These are phyloP conservation scores for Trichoderma sp. DNA, from an alignment of 2,329 filamentous ascomycete species.

Conservation along the genomic window DNA sequence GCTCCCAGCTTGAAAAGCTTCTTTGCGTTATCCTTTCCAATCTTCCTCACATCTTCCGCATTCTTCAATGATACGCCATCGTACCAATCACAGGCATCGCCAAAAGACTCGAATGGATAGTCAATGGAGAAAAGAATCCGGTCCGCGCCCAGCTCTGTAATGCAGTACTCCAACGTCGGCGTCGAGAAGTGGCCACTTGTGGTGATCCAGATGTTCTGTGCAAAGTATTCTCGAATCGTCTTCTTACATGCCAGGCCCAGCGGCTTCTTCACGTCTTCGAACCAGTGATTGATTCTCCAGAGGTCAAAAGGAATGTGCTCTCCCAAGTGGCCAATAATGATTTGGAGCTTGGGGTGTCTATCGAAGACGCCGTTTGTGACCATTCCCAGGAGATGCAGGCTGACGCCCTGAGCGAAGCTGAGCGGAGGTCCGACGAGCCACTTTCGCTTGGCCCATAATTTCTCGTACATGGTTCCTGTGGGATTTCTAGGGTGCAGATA, in stretches of 20 bases:
- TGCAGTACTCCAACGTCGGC: slow-evolving; percentile 51
- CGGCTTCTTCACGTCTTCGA: slow-evolving; percentile 57
- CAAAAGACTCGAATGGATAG: slow-evolving; percentile 53
- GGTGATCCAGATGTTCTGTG: slow-evolving; percentile 58
- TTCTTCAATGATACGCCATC: slow-evolving; percentile 43
- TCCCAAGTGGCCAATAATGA: slow-evolving; percentile 52
- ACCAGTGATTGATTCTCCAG: slow-evolving; percentile 56
- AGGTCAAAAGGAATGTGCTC: slow-evolving; percentile 53
- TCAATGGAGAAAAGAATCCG: slow-evolving; percentile 56
- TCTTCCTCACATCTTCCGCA: slow-evolving; percentile 41
- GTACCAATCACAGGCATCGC: slow-evolving; percentile 46
- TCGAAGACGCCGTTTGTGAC: slow-evolving; percentile 55
- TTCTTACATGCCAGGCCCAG: slow-evolving; percentile 51
- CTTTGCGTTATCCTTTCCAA: slow-evolving; percentile 48
- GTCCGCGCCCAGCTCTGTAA: slow-evolving; percentile 51
- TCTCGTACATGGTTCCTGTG: slow-evolving; percentile 57
- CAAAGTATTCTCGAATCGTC: slow-evolving; percentile 55
- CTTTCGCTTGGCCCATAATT: slow-evolving; percentile 59
- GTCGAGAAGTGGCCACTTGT: slow-evolving; percentile 60
- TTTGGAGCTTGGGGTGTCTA: slow-evolving; percentile 47
- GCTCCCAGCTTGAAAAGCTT: slow-evolving; percentile 42
- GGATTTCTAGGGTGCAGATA: slow-evolving; percentile 65
- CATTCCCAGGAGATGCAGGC: slow-evolving; percentile 57
- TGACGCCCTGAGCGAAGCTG: slow-evolving; percentile 60
- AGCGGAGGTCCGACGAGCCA: slow-evolving; percentile 63